Evolutionary conservation across 176 grass and related monocot genomes (phyloP).

Genomic region (Oryza australiensis): DNA sequence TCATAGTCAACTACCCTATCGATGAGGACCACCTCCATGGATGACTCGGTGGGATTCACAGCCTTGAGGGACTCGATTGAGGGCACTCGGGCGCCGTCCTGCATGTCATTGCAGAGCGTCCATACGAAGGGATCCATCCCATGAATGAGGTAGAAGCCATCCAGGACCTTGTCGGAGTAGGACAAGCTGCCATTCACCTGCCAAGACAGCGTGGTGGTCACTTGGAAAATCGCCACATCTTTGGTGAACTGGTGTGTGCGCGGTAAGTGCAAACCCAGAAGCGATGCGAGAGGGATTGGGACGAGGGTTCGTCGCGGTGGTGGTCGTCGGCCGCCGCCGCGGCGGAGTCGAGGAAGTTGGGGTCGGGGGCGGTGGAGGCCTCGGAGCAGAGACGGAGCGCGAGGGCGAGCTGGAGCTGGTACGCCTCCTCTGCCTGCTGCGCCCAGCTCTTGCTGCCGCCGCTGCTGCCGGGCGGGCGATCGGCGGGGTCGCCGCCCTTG

Average conservation of each 20-base stretch:
- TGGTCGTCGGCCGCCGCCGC: slow-evolving; percentile 25
- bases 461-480: slow-evolving; percentile 29
- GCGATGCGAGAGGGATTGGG: slow-evolving; percentile 59
- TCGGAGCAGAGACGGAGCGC: slow-evolving; percentile 92
- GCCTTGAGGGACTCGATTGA: slow-evolving; percentile 65
- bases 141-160: slow-evolving; percentile 81
- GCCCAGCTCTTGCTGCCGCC: slow-evolving; percentile 75
- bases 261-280: slow-evolving; percentile 70
- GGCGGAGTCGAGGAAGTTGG: slow-evolving; percentile 64
- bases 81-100: slow-evolving; percentile 57
- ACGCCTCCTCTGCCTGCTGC: slow-evolving; percentile 92
- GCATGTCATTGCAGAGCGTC: slow-evolving; percentile 72
- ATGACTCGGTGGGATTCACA: slow-evolving; percentile 48
- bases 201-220: not conserved
- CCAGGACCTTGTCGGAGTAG: slow-evolving; percentile 69
- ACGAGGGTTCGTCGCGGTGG: slow-evolving; percentile 31
- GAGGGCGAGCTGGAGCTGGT: slow-evolving; percentile 82
- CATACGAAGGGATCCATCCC: slow-evolving; percentile 88
- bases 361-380: slow-evolving; percentile 56
- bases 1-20: slow-evolving; percentile 65
- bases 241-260: not conserved
- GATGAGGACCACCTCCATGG: slow-evolving; percentile 55
- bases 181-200: slow-evolving; percentile 82
- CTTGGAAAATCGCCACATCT: slow-evolving; percentile 9
- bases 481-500: slow-evolving; percentile 21